phyloP scores from a whole-genome alignment of 176 grass and related monocot genomes.

The Phoenix roebelenii region DNA sequence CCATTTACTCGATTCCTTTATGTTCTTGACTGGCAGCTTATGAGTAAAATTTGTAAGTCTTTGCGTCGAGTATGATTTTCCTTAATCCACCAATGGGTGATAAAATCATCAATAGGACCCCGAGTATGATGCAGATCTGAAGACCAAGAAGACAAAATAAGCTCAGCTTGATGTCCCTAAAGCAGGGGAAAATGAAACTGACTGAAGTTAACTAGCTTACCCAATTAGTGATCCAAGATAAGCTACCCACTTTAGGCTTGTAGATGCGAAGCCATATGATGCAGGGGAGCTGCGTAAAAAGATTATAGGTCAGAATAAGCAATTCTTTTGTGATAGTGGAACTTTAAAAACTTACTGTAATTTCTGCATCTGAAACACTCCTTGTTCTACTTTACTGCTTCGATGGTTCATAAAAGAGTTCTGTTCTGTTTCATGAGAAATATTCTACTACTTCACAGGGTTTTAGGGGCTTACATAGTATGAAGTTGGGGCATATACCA shows the following conservation, averaged over 20 bases:
- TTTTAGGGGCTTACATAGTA: slow-evolving; percentile 56
- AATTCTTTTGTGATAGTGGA: no score
- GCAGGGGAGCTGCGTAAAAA: slow-evolving; percentile 72
- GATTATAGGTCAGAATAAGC: no score
- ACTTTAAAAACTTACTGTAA: no score
- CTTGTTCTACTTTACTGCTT: no score
- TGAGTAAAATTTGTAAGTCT: slow-evolving; percentile 56
- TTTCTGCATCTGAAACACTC: no score
- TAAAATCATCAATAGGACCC: slow-evolving; percentile 55
- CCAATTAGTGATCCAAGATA: slow-evolving; percentile 84
- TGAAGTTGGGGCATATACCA: slow-evolving; percentile 72
- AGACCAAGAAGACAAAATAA: not conserved
- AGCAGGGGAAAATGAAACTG: slow-evolving; percentile 1
- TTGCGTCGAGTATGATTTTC: slow-evolving; percentile 46
- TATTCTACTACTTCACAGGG: no score
- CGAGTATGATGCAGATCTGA: slow-evolving; percentile 81
- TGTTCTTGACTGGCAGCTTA: slow-evolving; percentile 5
- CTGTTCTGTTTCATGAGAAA: no score
- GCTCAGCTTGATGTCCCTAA: not conserved
- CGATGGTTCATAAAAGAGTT: no score
- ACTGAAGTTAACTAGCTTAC: slow-evolving; percentile 19
- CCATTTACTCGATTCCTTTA: no score
- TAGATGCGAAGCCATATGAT: slow-evolving; percentile 81
- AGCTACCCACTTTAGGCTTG: slow-evolving; percentile 61
- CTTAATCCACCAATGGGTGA: slow-evolving; percentile 68